Evolutionary conservation across 148 eudicot species (phyloP), one percentile per base, ranked within the genome.

Genomic region (Amaranthus cruentus): DNA sequence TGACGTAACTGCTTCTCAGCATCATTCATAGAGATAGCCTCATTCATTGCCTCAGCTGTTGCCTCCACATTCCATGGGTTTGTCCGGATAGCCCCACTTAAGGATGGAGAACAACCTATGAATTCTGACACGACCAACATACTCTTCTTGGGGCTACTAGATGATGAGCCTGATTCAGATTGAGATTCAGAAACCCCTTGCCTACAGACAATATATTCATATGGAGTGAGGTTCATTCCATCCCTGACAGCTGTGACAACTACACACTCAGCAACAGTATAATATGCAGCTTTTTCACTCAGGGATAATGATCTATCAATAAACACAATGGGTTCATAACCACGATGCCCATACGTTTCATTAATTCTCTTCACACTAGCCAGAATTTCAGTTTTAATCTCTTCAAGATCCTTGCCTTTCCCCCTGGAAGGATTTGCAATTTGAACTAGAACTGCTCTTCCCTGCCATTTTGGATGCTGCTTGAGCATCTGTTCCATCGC

Each of bases 61-160:
- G 83, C 73, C 56, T 80, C 83, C n/a, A 80, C 79, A 50, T 80
- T 80, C 83, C 83, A 80, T 18, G 83, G 83, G 55, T 80, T 80
- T 11, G 72, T 69, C 46, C 83, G 76, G 53, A 80, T 68, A 61
- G 83, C 83, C n/a, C 83, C 83, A 72, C 79, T 80, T 4, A 80
- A 67, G 15, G 83, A 80, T 52, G 83, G 83, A 60, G 83, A 80
- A 60, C 83, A 80, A 43, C 83, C 83, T 43, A 80, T 80, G 55
- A 80, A 80, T 67, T 80, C 83, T 42, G 83, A 80, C 47, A 80
- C 79, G 5, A 76, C 79, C 68, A 80, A 55, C 83, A 80, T 80
- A 43, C 83, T 80, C 69, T 71, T 76, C 64, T 80, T 76, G 63
- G 73, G 76, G 48, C 48, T 48, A 76, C 69, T 76, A 18, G 80